These are phyloP conservation scores for Simplicillium aogashimaense DNA, from an alignment of 2,329 filamentous ascomycete species.

Conservation along the genomic window DNA sequence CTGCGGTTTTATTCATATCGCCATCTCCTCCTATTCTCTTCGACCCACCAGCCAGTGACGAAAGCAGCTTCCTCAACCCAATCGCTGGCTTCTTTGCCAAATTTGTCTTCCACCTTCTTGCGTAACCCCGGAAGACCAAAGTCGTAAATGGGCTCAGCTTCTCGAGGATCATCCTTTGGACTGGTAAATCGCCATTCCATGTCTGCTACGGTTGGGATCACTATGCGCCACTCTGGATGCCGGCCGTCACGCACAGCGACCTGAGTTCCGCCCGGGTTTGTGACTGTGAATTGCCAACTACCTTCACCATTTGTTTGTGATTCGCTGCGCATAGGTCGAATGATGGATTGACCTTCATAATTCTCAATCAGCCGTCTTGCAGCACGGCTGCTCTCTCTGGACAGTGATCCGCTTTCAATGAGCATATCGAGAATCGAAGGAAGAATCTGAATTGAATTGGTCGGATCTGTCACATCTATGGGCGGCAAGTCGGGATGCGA, in stretches of 20 bases:
- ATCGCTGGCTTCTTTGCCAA: slow-evolving; percentile 16
- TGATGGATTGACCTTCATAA: slow-evolving; percentile 24
- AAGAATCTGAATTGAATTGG: slow-evolving; percentile 21
- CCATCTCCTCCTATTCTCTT: slow-evolving; percentile 13
- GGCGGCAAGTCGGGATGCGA: slow-evolving; percentile 21
- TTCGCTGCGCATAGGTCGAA: slow-evolving; percentile 16
- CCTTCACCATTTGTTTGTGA: slow-evolving; percentile 11
- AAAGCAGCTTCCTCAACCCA: slow-evolving; percentile 17
- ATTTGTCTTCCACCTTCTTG: slow-evolving; percentile 9
- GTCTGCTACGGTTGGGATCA: slow-evolving; percentile 20
- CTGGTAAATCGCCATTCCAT: slow-evolving; percentile 22
- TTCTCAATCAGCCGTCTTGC: slow-evolving; percentile 18
- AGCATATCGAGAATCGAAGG: slow-evolving; percentile 24
- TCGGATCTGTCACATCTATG: slow-evolving; percentile 18
- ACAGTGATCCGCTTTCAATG: slow-evolving; percentile 20
- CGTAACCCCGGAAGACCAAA: slow-evolving; percentile 14
- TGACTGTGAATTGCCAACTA: slow-evolving; percentile 23
- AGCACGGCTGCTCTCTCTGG: slow-evolving; percentile 12
- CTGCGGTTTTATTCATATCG: slow-evolving; percentile 4
- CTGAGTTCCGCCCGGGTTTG: slow-evolving; percentile 22
- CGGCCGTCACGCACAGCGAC: slow-evolving; percentile 20
- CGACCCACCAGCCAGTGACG: slow-evolving; percentile 12
- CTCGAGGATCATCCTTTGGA: slow-evolving; percentile 16
- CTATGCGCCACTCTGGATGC: slow-evolving; percentile 16
- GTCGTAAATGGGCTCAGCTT: slow-evolving; percentile 14